Evolutionary conservation across 1,139 yeast species (phyloP).

Genomic region (Dujonia santamariae): DNA sequence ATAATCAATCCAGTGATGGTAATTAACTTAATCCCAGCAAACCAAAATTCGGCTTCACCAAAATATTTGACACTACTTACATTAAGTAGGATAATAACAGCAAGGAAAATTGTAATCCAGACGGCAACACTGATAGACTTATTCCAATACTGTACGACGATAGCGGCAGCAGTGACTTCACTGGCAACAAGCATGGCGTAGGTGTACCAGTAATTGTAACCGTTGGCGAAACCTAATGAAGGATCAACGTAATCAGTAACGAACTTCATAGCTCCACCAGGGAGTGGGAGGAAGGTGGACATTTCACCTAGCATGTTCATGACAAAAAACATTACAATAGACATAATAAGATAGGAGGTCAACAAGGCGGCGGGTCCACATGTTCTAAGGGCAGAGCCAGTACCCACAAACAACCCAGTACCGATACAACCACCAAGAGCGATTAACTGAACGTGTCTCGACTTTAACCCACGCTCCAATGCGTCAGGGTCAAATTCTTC

Average conservation of each 20-base stretch:
- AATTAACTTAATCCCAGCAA: conserved; percentile 53
- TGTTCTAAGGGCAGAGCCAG: conserved; percentile 41
- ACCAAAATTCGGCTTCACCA: conserved; percentile 68
- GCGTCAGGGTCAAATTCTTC: conserved; percentile 17
- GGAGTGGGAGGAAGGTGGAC: conserved; percentile 55
- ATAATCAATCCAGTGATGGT: conserved; percentile 38
- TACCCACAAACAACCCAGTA: conserved; percentile 44
- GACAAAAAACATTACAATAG: conserved; percentile 50
- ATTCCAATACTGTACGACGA: conserved; percentile 58
- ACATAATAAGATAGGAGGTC: conserved; percentile 46
- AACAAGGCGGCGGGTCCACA: conserved; percentile 54
- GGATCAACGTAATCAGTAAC: conserved; percentile 34
- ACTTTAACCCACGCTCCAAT: conserved; percentile 35
- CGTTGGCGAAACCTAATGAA: conserved; percentile 46
- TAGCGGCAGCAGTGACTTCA: conserved; percentile 52
- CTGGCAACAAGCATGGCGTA: conserved; percentile 48
- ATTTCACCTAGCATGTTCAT: conserved; percentile 62
- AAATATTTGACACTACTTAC: conserved; percentile 47
- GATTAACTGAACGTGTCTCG: conserved; percentile 36
- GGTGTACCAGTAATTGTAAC: conserved; percentile 49
- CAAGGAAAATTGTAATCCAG: conserved; percentile 53
- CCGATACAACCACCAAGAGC: conserved; percentile 43
- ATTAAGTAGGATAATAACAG: conserved; percentile 34
- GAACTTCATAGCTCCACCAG: conserved; percentile 43
- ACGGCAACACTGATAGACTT: conserved; percentile 45